A percentile compares a stretch with the other conserved stretches of the same genome.
Conservation (phyloP, 371 early-diverging fungal species). For the Circinella minor region DNA sequence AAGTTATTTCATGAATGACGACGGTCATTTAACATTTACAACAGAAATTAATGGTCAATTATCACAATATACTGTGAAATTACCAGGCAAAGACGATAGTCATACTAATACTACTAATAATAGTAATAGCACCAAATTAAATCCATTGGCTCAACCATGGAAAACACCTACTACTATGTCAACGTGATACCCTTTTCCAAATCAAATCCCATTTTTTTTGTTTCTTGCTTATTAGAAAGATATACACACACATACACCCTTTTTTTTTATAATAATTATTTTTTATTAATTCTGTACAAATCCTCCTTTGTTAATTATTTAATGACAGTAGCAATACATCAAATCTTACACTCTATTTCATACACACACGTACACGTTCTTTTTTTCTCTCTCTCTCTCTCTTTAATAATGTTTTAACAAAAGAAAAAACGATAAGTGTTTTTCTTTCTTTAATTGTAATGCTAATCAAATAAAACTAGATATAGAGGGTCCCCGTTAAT, state of each 20-base stretch:
- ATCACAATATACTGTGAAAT: slow-evolving; percentile 39
- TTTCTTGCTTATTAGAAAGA: background rate
- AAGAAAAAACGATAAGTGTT: too few species aligned
- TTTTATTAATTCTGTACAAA: background rate
- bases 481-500: too few species aligned
- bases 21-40: slow-evolving; percentile 45
- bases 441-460: background rate
- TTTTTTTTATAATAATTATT: too few species aligned
- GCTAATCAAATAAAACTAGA: background rate
- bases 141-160: slow-evolving; percentile 26
- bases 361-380: too few species aligned
- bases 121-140: slow-evolving; percentile 8
- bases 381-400: too few species aligned
- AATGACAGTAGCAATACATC: too few species aligned
- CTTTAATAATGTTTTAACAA: too few species aligned
- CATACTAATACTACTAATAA: background rate
- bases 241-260: too few species aligned
- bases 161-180: slow-evolving; percentile 12
- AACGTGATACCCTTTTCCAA: slow-evolving; percentile 1
- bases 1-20: slow-evolving; percentile 32
- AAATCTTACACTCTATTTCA: background rate
- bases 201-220: background rate
- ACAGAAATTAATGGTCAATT: slow-evolving; percentile 46
- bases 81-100: slow-evolving; percentile 20
- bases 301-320: background rate